Base-by-base conservation (phyloP, 495 filamentous ascomycete genomes). In the Daldinia decipiens region DNA sequence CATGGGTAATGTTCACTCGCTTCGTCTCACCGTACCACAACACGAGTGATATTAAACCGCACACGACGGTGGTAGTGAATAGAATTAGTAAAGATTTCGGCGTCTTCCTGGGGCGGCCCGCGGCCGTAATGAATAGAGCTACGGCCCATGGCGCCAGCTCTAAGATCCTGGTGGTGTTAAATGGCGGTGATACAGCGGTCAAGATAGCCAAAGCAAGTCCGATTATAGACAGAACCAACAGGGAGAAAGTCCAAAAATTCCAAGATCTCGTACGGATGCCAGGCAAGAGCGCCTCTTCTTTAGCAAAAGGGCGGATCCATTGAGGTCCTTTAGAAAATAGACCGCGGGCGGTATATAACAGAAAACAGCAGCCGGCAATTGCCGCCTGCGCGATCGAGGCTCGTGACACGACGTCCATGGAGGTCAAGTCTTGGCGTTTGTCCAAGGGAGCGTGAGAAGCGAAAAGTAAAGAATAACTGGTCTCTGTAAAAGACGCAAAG, bases 101-200 rank as follows among this genome's bases (percentile, higher is more conserved):
- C 4, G 79, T 78, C 31, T 74, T 78, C 17, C 78, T 83, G 27
- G 88, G 88, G 8, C 85, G 83, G 59, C 83, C 80, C 21, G 83
- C 63, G 3, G 79, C 72, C 34, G 87, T 77, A 15, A 90, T 70
- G 15, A 86, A 59, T 5, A 82, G 62, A 50, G 79, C 75, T 32
- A 80, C 67, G 24, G 76, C 80, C 88, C 79, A 82, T 85, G 70
- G 62, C 32, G n/a, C 52, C 26, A 74, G 31, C 36, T 78, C 74
- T 1, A 73, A 62, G 11, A 76, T 63, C 40, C 62, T 62, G 27
- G 47, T 11, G 31, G 52, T 55, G 36, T 64, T 59, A 67, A 68
- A 50, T 12, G 66, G 70, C 52, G 65, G 64, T 62, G 67, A 62
- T 50, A 67, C n/a, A 17, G 69, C 59, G 27, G 63, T 40, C 11